phyloP scores from a whole-genome alignment of 345 rosid genomes.

The Eucalyptus victrix region DNA sequence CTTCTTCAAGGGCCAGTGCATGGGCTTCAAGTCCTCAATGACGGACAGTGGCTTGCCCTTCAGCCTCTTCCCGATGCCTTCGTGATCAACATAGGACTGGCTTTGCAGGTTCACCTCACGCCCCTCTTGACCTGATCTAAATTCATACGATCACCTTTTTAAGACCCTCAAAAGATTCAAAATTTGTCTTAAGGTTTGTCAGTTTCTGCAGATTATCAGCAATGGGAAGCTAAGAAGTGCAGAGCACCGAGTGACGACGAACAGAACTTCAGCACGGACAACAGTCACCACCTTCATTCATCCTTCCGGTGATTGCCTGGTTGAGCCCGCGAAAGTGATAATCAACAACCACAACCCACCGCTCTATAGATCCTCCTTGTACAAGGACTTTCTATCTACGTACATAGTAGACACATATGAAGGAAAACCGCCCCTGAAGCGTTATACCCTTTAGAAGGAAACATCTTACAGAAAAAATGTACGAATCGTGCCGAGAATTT shows the following conservation, averaged over 20 bases:
- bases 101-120: background rate
- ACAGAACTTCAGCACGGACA: background rate
- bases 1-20: conserved; percentile 12
- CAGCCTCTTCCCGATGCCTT: conserved; percentile 16
- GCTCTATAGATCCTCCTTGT: background rate
- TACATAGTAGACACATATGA: background rate
- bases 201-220: background rate
- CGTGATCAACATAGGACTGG: conserved; percentile 13
- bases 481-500: background rate
- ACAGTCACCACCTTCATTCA: background rate
- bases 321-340: background rate
- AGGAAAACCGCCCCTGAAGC: background rate
- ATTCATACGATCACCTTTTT: background rate
- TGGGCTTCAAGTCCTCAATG: conserved; percentile 24
- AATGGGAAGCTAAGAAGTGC: conserved; percentile 9
- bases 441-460: background rate
- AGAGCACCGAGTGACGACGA: conserved; percentile 2
- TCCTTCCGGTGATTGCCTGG: background rate
- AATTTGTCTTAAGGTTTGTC: background rate
- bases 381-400: background rate
- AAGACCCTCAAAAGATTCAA: background rate
- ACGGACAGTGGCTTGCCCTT: conserved; percentile 15
- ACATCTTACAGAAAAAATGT: background rate
- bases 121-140: background rate
- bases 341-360: background rate